phyloP scores from a whole-genome alignment of 495 filamentous ascomycete genomes.

The Mycothermus thermophilus region DNA sequence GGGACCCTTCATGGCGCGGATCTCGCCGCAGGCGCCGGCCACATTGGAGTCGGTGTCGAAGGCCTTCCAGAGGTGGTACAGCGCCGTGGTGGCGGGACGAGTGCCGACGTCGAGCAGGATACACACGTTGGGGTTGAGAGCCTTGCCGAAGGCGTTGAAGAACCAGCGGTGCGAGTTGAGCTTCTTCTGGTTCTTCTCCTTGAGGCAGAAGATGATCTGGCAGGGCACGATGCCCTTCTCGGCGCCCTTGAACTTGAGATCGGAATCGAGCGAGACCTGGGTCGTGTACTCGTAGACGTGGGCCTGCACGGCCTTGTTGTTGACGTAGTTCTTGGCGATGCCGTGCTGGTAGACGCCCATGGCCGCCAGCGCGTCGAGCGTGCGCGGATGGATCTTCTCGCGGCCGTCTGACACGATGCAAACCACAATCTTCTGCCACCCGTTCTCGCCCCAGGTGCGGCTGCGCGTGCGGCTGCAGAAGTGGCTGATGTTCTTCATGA shows the following conservation, averaged over 20 bases:
- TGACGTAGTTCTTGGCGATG: conserved; percentile 97
- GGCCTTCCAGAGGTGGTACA: conserved; percentile 99
- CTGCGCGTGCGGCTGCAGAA: conserved; percentile 88
- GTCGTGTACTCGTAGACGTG: conserved; percentile 99
- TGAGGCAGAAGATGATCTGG: conserved; percentile 97
- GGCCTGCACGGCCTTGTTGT: conserved; percentile 66
- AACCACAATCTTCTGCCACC: conserved; percentile 99
- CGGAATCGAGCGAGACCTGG: conserved; percentile 87
- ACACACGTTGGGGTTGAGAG: conserved; percentile 89
- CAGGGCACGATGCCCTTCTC: conserved; percentile 98
- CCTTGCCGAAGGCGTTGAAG: conserved; percentile 94
- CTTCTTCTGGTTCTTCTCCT: conserved; percentile 97
- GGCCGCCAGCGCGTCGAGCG: conserved; percentile 86
- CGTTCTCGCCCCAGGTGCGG: conserved; percentile 90
- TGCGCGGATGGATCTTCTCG: conserved; percentile 85
- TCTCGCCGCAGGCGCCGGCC: conserved; percentile 92
- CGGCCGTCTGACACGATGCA: conserved; percentile 92
- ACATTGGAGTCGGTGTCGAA: conserved; percentile 97
- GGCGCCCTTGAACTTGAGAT: conserved; percentile 95
- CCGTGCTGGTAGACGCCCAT: conserved; percentile 99
- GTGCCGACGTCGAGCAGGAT: conserved; percentile 95
- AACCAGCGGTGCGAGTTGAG: conserved; percentile 98
- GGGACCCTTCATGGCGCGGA: conserved; percentile 87
- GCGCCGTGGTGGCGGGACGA: conserved; percentile 64
- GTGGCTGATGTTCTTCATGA: conserved; percentile 95